Evolutionary conservation across 1,284 basidiomycete genomes (phyloP), one percentile per base, ranked within the genome.

Genomic region (Thelephora terrestris): DNA sequence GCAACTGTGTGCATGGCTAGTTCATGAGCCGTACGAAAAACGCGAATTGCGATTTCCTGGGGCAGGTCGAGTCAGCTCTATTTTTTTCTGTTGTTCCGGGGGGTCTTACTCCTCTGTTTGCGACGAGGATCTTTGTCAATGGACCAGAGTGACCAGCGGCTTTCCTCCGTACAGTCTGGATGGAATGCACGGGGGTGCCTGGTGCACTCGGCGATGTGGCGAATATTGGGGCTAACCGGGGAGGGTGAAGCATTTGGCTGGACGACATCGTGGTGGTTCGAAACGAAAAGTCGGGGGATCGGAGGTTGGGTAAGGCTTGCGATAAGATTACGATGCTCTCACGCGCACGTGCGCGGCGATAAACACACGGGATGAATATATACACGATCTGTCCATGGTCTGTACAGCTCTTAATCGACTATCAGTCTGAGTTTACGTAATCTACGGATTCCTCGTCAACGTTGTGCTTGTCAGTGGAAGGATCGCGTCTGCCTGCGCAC

Each of bases 1-100:
- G 96, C 95, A 49, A 99, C 96, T 47, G 95, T 97, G 65, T 95
- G 91, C 93, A 99, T 96, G 32, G 94, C 96, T 52, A 99, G 79
- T 66, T 99, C 96, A 73, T 99, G 95, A 48, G 96, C 91, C 2
- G 96, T 98, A 62, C 96, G 79, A 78, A 99, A 97, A 46, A 99
- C 93, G 65, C 96, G 89, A 61, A 99, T 94, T 27, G 96, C 96
- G 65, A 99, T 99, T 86, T 99, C 95, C 91, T 94, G 59, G 10
- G 34, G 46, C 40, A 29, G 29, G 45, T 21, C 50, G 39, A 38
- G 47, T 52, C 40, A 49, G 21, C 10, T 40, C 21, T 7, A 12
- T 10, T 20, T 18, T 5, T 18, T 45, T 16, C 23, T 32, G 39
- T 7, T 12, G n/a, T 10, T 38, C 29, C 14, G 50, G 43, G 43